Conservation (phyloP, 208 protist species). For the Endotrypanum monterogeii region DNA sequence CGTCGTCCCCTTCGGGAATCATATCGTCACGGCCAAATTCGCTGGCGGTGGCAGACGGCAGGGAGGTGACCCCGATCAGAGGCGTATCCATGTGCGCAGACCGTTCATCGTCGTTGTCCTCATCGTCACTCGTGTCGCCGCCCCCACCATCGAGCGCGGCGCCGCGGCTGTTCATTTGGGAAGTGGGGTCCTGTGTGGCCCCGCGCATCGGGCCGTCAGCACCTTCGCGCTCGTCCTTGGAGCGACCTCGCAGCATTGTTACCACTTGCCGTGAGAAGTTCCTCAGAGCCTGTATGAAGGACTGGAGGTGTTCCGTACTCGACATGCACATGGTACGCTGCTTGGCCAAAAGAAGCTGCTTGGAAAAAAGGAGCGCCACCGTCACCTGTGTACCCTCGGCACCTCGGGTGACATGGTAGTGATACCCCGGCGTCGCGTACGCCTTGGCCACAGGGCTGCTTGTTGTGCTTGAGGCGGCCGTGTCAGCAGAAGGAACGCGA, state of each 20-base stretch:
- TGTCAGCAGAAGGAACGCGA: constrained; percentile 1
- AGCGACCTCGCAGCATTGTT: constrained; percentile 46
- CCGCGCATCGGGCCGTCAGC: constrained; percentile 19
- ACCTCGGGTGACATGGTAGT: constrained; percentile 64
- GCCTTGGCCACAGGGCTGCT: neutral
- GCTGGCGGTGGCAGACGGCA: constrained; percentile 27
- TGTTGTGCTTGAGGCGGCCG: neutral
- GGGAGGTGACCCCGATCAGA: constrained; percentile 9
- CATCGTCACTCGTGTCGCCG: constrained; percentile 17
- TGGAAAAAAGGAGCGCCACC: constrained; percentile 83
- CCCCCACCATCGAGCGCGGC: constrained; percentile 16
- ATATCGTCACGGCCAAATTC: constrained; percentile 17
- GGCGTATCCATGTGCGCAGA: constrained; percentile 28
- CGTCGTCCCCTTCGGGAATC: constrained; percentile 22
- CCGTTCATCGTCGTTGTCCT: constrained; percentile 33
- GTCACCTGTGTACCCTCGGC: constrained; percentile 50
- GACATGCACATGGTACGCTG: constrained; percentile 79
- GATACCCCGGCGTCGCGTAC: constrained; percentile 37
- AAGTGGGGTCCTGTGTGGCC: constrained; percentile 28
- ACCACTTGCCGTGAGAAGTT: constrained; percentile 65
- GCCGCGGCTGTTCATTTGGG: constrained; percentile 27
- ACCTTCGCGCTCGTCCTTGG: constrained; percentile 34
- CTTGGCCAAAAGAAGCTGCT: constrained; percentile 42
- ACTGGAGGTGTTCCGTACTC: constrained; percentile 60
- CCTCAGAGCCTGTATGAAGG: constrained; percentile 59